These are phyloP conservation scores for Luvunga scandens DNA, from an alignment of 345 rosid genomes.

Conservation along the genomic window DNA sequence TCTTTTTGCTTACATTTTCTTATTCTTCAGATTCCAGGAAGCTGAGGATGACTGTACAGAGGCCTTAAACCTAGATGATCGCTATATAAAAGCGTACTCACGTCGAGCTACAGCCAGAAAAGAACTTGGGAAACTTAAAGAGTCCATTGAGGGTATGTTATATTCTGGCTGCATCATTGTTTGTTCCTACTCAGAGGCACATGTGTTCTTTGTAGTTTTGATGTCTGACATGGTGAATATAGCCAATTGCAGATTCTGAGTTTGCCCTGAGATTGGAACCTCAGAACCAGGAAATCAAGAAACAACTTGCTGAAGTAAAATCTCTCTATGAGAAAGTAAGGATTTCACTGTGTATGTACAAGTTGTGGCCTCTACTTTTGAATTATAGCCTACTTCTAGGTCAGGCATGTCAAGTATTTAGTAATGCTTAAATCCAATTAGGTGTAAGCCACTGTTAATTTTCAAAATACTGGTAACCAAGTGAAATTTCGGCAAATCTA, in stretches of 20 bases:
- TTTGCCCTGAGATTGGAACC: conserved; percentile 86
- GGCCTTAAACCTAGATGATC: conserved; percentile 88
- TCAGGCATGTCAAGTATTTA: not conserved
- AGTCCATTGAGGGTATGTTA: conserved; percentile 68
- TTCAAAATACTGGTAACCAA: not conserved
- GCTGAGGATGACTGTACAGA: conserved; percentile 95
- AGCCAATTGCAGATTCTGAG: conserved; percentile 73
- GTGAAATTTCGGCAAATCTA: not conserved
- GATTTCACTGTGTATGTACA: not conserved
- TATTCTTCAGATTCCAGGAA: conserved; percentile 55
- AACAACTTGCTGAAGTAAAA: conserved; percentile 69
- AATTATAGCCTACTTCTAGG: not conserved
- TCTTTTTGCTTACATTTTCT: conserved; percentile 8
- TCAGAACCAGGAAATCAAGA: conserved; percentile 76
- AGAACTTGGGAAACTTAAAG: conserved; percentile 70
- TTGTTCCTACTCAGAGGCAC: not conserved
- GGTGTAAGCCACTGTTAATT: not conserved
- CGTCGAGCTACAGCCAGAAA: conserved; percentile 89
- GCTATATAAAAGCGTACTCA: conserved; percentile 82
- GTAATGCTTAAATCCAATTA: not conserved
- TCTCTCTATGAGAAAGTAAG: conserved; percentile 69
- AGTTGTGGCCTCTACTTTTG: not conserved
- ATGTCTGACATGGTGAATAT: conserved; percentile 20
- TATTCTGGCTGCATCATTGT: not conserved
- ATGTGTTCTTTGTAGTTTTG: conserved; percentile 9